phyloP scores from a whole-genome alignment of 768 basidiomycete species.

The Amanita rimosa region DNA sequence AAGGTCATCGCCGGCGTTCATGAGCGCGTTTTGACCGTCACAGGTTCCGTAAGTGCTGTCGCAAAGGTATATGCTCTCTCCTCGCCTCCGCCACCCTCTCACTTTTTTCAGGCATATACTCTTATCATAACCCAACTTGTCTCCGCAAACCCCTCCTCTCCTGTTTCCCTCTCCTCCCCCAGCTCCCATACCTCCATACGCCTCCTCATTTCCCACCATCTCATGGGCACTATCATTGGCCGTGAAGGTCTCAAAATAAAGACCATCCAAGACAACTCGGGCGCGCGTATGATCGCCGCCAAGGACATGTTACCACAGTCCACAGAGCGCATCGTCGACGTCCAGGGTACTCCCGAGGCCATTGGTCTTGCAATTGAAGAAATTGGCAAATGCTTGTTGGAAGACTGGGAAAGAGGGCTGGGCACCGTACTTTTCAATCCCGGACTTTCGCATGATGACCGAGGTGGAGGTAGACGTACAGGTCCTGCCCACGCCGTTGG shows the following conservation, averaged over 20 bases:
- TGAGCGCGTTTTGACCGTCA: constrained; percentile 93
- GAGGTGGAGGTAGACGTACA: constrained; percentile 37
- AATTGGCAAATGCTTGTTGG: constrained; percentile 89
- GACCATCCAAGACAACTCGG: constrained; percentile 93
- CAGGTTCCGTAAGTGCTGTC: constrained; percentile 85
- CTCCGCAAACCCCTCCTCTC: constrained; percentile 66
- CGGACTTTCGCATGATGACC: constrained; percentile 62
- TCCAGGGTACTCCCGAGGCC: constrained; percentile 86
- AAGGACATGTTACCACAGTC: constrained; percentile 99
- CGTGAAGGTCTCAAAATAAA: constrained; percentile 96
- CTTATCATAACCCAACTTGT: constrained; percentile 91
- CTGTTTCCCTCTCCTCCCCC: constrained; percentile 56
- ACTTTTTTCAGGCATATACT: constrained; percentile 66
- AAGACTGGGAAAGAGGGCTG: constrained; percentile 91
- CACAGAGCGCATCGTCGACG: constrained; percentile 97
- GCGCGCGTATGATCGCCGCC: constrained; percentile 95
- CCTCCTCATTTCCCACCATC: constrained; percentile 95
- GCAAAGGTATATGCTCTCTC: constrained; percentile 53
- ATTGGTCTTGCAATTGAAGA: constrained; percentile 92
- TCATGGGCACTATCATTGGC: constrained; percentile 99
- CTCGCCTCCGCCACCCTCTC: constrained; percentile 6
- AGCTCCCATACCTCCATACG: constrained; percentile 82
- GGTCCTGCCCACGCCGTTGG: constrained; percentile 36
- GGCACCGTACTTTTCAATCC: constrained; percentile 97
- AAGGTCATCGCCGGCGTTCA: constrained; percentile 97